Evolutionary conservation across 2,329 filamentous ascomycete species (phyloP).

Genomic region (Esteya vermicola): DNA sequence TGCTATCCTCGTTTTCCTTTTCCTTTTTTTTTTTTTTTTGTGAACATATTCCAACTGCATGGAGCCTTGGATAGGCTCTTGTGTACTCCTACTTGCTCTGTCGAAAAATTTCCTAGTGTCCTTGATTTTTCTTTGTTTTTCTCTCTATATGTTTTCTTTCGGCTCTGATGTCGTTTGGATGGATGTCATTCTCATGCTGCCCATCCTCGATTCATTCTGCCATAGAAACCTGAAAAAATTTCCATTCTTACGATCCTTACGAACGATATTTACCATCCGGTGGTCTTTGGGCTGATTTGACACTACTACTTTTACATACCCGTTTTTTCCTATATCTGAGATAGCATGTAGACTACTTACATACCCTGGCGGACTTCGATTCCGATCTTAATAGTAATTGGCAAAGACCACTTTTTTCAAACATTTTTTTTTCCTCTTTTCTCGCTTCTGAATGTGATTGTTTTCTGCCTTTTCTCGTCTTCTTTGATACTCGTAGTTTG

Average conservation of each 20-base stretch:
- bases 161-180: too few relatives aligned
- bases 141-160: slow-evolving; percentile 4
- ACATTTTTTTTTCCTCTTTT: too few relatives aligned
- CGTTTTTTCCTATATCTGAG: slow-evolving; percentile 1
- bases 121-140: slow-evolving; percentile 3
- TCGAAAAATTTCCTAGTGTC: too few relatives aligned
- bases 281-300: slow-evolving; percentile 11
- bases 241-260: slow-evolving; percentile 45
- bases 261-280: slow-evolving; percentile 16
- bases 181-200: too few relatives aligned
- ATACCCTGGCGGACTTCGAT: slow-evolving; percentile 9
- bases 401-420: slow-evolving; percentile 8
- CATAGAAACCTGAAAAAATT: neutral
- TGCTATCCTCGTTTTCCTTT: neutral
- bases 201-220: too few relatives aligned
- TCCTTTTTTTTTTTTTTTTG: neutral
- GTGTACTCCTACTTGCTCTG: neutral
- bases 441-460: too few relatives aligned
- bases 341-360: slow-evolving; percentile 1
- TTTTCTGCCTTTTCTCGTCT: too few relatives aligned
- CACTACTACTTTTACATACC: neutral
- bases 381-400: slow-evolving; percentile 11
- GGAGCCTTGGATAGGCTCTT: too few relatives aligned
- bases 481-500: too few relatives aligned
- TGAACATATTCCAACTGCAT: neutral